Evolutionary conservation across 2,329 filamentous ascomycete species (phyloP), one percentile per base, ranked within the genome.

Genomic region (Epichloe sp.): DNA sequence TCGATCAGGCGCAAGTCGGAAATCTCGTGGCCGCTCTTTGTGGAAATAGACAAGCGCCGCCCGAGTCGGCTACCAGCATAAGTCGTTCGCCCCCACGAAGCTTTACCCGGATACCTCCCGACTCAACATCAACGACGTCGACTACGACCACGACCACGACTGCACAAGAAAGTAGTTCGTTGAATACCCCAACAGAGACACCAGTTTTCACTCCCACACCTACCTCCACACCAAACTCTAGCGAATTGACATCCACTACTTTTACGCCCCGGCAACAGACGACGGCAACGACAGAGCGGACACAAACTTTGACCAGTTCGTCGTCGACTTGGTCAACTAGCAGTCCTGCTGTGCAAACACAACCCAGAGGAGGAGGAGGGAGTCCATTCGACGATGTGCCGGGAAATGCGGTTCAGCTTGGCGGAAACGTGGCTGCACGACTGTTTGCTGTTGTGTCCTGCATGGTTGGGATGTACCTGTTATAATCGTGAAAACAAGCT

Each of bases 1-100:
- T 74, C 14, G 63, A 61, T 5, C 63, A 66, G 38, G 68, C 65
- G 1, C 57, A 70, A 49, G 52, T 57, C 19, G 70, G 68, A 3
- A 62, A 65, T 36, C 59, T 73, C 6, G 60, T 68, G n/a, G 56
- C 57, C 6, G 55, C 67, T 2, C 57, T 73, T 5, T 74, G 71
- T 49, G 57, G 55, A 34, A 46, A 43, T 54, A 17, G 40, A 54
- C 11, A 52, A 51, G 8, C 55, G 58, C 23, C 37, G 48, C 17
- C 51, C 40, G 44, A 10, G 35, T 37, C 52, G 2, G 53, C 51
- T 4, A 51, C 45, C 41, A 44, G 48, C 23, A 49, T 7, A 34
- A 45, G 21, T 26, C 46, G 12, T n/a, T 21, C 40, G 17, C 19
- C 44, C 19, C 35, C 42, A n/a, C 17, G 41, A 44, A 50, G 44